Evolutionary conservation across 2,329 filamentous ascomycete species (phyloP), one percentile per base, ranked within the genome.

Genomic region (Fusarium sp.): DNA sequence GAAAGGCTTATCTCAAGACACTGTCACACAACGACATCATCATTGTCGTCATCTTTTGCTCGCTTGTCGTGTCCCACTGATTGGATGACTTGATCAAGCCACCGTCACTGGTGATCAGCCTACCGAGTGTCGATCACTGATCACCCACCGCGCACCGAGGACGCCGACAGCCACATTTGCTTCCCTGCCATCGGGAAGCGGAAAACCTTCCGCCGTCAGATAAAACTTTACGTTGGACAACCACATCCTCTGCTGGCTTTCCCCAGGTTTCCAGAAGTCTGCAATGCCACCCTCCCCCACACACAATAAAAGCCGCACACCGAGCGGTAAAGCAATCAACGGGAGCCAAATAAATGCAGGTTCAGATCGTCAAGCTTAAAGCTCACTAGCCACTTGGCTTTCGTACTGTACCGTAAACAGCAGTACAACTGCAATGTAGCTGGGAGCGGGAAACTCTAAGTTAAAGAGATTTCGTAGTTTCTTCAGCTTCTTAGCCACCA

Each of bases 241-340:
- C 52, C 62, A 50, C 43, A 38, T 34, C n/a, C 28, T 38, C 15
- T 61, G 39, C 22, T 28, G 34, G 50, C n/a, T 17, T 67, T 70
- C 66, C 67, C 67, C 67, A 42, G 67, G 67, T 70, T 69, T 69
- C 67, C 66, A 70, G 66, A 69, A 69, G 50, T 45, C 52, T 69
- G 67, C 67, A 70, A 66, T 70, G 66, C 47, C 66, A 69, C 66
- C 66, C 66, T 67, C 66, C 66, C 47, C 19, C 47, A 45, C 62
- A 56, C 51, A 36, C 56, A 39, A 24, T 36, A 62, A 69, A 9
- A 57, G 54, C 52, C 62, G 65, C 62, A 62, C 66, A 62, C 52
- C 49, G 52, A 67, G 61, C 51, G 50, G 62, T 56, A 70, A 55
- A 59, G 50, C 52, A 69, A 55, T 39, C 45, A 51, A 57, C 66